These are phyloP conservation scores for Durusdinium trenchii DNA, from an alignment of 73 alveolate genomes.

Conservation along the genomic window DNA sequence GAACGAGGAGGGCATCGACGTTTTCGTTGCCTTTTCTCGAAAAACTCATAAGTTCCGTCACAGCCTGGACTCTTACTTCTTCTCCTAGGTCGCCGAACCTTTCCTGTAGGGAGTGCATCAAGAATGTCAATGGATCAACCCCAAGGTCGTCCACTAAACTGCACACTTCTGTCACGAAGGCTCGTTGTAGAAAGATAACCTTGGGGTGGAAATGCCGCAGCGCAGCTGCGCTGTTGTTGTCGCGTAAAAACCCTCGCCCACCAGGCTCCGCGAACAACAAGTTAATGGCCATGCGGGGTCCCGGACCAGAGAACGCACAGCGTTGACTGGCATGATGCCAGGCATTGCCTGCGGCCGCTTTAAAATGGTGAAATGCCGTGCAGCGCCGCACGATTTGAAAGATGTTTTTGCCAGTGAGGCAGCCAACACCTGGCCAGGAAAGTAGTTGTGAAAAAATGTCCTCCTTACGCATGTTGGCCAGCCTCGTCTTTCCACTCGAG, in stretches of 20 bases:
- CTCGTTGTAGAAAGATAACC: neutral
- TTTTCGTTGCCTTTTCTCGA: neutral
- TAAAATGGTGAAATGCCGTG: neutral
- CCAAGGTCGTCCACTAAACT: too few species aligned
- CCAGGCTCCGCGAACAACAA: neutral
- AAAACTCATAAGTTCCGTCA: neutral
- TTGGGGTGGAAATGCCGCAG: neutral
- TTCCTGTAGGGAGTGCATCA: neutral
- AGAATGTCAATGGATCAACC: constrained; percentile 12
- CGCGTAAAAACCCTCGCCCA: neutral
- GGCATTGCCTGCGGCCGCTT: neutral
- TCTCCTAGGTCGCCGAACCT: constrained; percentile 8
- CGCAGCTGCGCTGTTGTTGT: neutral
- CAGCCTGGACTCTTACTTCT: neutral
- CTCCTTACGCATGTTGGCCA: neutral
- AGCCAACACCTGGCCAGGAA: neutral
- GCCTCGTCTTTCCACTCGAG: neutral
- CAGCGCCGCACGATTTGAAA: neutral
- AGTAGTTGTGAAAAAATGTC: neutral
- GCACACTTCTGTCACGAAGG: neutral
- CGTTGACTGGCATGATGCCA: neutral
- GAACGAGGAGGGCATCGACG: neutral
- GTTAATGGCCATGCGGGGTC: neutral
- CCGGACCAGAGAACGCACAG: neutral
- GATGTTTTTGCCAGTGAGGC: neutral